Evolutionary conservation across 1,284 basidiomycete genomes (phyloP).

Genomic region (Lentinula novae-zelandiae): DNA sequence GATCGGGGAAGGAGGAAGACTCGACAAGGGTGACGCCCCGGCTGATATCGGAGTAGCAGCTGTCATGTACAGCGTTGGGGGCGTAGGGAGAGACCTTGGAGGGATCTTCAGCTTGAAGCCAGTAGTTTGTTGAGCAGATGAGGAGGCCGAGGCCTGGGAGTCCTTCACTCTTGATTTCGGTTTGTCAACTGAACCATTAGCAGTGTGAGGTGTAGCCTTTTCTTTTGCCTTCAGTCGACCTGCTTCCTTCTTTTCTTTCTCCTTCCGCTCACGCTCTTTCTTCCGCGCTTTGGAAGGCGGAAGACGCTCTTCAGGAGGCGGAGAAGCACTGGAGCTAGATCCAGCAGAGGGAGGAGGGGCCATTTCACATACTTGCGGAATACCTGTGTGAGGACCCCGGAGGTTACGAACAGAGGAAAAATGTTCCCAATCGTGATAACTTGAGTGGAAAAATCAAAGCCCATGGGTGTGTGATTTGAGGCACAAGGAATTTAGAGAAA

Average conservation of each 20-base stretch:
- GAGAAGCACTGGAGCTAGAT: conserved; percentile 7
- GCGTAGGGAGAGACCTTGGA: not conserved
- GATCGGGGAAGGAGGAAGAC: conserved; percentile 9
- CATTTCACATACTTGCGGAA: conserved; percentile 66
- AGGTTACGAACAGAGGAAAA: conserved; percentile 90
- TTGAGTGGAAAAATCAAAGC: conserved; percentile 23
- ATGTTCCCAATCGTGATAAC: conserved; percentile 92
- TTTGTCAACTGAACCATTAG: conserved; percentile 26
- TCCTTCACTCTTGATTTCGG: conserved; percentile 24
- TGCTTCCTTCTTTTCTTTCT: conserved; percentile 17
- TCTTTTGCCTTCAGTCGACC: conserved; percentile 21
- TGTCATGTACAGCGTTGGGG: conserved; percentile 5
- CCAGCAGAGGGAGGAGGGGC: conserved; percentile 8
- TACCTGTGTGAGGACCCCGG: conserved; percentile 78
- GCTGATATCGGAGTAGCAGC: conserved; percentile 7
- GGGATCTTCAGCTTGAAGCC: conserved; percentile 15
- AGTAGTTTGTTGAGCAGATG: conserved; percentile 17
- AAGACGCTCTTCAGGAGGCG: conserved; percentile 10
- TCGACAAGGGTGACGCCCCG: conserved; percentile 7
- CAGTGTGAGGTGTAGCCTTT: conserved; percentile 20
- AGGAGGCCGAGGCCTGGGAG: conserved; percentile 6
- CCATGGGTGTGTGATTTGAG: not conserved
- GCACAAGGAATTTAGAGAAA: not conserved
- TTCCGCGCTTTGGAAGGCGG: conserved; percentile 20
- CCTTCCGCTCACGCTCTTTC: conserved; percentile 17